A percentile compares a stretch with the other conserved stretches of the same genome.
Evolutionary conservation across 106 monocot species (phyloP).

Genomic region (Triglochin maritima): DNA sequence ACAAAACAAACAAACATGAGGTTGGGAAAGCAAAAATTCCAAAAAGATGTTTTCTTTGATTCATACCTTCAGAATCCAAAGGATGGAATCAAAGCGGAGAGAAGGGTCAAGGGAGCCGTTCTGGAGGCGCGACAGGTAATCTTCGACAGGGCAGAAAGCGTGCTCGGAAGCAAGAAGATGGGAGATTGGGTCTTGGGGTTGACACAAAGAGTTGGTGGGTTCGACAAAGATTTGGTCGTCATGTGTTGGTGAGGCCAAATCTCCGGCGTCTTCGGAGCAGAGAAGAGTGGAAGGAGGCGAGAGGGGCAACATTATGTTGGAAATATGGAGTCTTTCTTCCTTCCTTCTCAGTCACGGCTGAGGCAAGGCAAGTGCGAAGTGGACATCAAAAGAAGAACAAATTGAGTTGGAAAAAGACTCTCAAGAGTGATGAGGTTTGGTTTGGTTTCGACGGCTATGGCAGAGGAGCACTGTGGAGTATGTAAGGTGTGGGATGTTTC

Average conservation of each 20-base stretch:
- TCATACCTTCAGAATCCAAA: slow-evolving; percentile 61
- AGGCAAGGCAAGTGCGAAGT: too few species aligned
- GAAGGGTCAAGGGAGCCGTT: slow-evolving; percentile 26
- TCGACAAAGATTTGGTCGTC: background rate
- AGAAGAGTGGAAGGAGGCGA: background rate
- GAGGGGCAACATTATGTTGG: background rate
- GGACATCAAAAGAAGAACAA: too few species aligned
- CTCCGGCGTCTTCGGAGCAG: background rate
- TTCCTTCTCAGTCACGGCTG: background rate
- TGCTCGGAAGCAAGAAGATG: slow-evolving; percentile 30
- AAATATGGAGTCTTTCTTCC: background rate
- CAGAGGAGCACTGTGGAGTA: too few species aligned
- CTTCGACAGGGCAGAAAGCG: slow-evolving; percentile 17
- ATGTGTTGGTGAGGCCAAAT: background rate
- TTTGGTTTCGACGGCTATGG: too few species aligned
- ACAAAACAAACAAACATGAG: background rate
- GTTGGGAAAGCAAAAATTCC: too few species aligned
- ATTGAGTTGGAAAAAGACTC: too few species aligned
- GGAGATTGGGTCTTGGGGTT: background rate
- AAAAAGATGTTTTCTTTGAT: too few species aligned
- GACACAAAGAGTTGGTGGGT: background rate
- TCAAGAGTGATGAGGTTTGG: too few species aligned
- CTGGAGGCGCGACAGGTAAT: slow-evolving; percentile 25
- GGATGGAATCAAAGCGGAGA: slow-evolving; percentile 38
- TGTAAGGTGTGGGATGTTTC: too few species aligned